Percentiles rank a stretch among this genome's conserved stretches.
These are phyloP conservation scores for Penicillium coffeae DNA, from an alignment of 495 filamentous ascomycete species.

Conservation along the genomic window DNA sequence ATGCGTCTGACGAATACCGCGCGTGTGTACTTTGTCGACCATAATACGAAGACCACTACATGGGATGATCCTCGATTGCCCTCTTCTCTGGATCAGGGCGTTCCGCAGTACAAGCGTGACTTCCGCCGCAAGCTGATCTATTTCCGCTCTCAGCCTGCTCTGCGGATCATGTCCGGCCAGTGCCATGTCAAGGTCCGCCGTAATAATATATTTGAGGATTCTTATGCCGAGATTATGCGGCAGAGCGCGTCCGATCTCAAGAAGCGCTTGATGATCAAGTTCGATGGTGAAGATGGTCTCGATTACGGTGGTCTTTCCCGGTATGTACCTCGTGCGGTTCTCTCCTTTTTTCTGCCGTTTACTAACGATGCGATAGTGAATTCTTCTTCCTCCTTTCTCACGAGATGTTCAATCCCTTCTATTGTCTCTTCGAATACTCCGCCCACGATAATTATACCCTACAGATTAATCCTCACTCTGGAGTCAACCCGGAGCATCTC, in stretches of 20 bases:
- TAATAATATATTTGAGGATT: conserved; percentile 97
- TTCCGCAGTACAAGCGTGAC: conserved; percentile 98
- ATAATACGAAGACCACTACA: conserved; percentile 99
- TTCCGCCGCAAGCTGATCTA: conserved; percentile 98
- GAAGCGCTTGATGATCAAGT: conserved; percentile 99
- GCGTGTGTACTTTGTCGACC: conserved; percentile 96
- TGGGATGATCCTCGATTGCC: conserved; percentile 97
- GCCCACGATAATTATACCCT: conserved; percentile 99
- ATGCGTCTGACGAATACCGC: conserved; percentile 99
- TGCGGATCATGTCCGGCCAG: conserved; percentile 92
- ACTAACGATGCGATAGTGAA: conserved; percentile 56
- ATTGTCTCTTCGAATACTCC: conserved; percentile 99
- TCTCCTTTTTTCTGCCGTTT: conserved; percentile 13
- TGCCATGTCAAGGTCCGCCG: conserved; percentile 97
- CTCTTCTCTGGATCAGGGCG: conserved; percentile 95
- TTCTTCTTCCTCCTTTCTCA: conserved; percentile 99
- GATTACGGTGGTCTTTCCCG: conserved; percentile 97
- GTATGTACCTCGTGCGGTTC: conserved; percentile 32
- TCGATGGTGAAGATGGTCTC: conserved; percentile 95
- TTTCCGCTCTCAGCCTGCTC: conserved; percentile 95
- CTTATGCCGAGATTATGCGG: conserved; percentile 96
- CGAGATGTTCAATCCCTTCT: conserved; percentile 99
- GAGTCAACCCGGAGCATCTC: conserved; percentile 98
- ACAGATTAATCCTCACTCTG: conserved; percentile 99
- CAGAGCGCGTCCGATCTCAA: conserved; percentile 95